Evolutionary conservation across 306 rosid genomes (phyloP).

Genomic region (Quercus parvula): DNA sequence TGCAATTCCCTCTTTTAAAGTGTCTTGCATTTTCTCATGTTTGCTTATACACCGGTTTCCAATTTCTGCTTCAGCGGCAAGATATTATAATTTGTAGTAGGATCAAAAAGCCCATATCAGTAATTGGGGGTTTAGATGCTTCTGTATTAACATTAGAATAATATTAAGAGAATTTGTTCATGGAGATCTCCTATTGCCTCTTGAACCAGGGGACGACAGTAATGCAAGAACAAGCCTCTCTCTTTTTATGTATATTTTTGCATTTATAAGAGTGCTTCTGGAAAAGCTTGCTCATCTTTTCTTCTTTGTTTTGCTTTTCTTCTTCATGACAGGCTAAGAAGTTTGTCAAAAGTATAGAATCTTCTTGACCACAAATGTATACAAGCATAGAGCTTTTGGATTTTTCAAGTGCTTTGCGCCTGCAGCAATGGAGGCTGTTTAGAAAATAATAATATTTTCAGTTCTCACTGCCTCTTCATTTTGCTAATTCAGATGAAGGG

Average conservation of each 20-base stretch:
- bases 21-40: neutral
- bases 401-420: constrained; percentile 11
- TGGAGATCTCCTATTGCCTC: neutral
- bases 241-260: neutral
- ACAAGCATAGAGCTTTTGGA: neutral
- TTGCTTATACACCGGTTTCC: neutral
- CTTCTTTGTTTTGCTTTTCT: neutral
- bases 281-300: constrained; percentile 8
- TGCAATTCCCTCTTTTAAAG: neutral
- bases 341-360: constrained; percentile 56
- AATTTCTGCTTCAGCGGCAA: neutral
- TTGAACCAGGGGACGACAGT: neutral
- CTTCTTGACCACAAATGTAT: constrained; percentile 39
- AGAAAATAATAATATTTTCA: constrained; percentile 34
- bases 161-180: neutral
- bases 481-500: constrained; percentile 11
- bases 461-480: constrained; percentile 3
- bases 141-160: neutral
- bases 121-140: neutral
- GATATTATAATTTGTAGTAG: neutral
- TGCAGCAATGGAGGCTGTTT: constrained; percentile 15
- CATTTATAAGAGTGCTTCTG: neutral
- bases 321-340: constrained; percentile 58
- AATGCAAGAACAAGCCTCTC: neutral
- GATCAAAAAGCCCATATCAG: neutral